Evolutionary conservation across 139 green algal species (phyloP), one percentile per base, ranked within the genome.

Genomic region (Limnomonas spitsbergensis): DNA sequence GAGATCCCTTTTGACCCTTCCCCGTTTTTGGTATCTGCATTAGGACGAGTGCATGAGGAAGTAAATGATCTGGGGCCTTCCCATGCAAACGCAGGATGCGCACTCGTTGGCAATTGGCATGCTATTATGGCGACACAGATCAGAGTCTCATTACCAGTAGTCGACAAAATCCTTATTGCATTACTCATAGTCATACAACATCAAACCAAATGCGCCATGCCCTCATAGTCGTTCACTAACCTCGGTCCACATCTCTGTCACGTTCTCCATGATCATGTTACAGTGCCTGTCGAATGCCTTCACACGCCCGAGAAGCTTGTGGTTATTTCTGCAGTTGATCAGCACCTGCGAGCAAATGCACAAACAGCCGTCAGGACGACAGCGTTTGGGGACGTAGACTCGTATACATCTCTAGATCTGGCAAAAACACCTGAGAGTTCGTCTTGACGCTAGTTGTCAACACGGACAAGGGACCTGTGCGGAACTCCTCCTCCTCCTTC

Each of bases 171-270:
- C n/a, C n/a, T n/a, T n/a, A n/a, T n/a, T n/a, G n/a, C n/a, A n/a
- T n/a, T n/a, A n/a, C n/a, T n/a, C n/a, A n/a, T n/a, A n/a, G n/a
- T n/a, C n/a, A n/a, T n/a, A n/a, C n/a, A n/a, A n/a, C n/a, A n/a
- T n/a, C n/a, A n/a, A n/a, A n/a, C n/a, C n/a, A n/a, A n/a, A n/a
- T n/a, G n/a, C n/a, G n/a, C n/a, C n/a, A n/a, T 14, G 61, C n/a
- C n/a, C n/a, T n/a, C n/a, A n/a, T n/a, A n/a, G n/a, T n/a, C 14
- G 47, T 20, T 61, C 47, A 61, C 47, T 61, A 85, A 95, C 93
- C 90, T 99, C 96, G 53, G 93, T 98, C 96, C 96, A 99, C 90
- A 99, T 97, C 86, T 99, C 96, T 71, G 97, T 98, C 9, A 99
- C 96, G 78, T 98, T 99, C 78, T 99, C 96, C 34, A 99, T 77